phyloP scores from a whole-genome alignment of 768 basidiomycete species.

The Lyophyllum decastes region DNA sequence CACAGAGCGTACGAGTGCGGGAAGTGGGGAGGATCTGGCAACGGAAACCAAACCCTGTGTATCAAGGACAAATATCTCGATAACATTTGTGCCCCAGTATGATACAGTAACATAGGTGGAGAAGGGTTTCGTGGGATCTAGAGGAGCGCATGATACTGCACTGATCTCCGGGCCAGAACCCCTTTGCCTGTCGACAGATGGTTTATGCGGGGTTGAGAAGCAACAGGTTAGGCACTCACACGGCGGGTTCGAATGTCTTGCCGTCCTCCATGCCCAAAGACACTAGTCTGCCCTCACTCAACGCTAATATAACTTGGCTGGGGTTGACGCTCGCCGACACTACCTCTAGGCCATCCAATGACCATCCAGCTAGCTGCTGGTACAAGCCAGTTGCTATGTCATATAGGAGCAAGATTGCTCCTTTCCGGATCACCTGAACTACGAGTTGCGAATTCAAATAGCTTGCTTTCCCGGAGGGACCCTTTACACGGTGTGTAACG shows the following conservation, averaged over 20 bases:
- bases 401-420: conserved; percentile 57
- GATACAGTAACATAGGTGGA: conserved; percentile 59
- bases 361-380: conserved; percentile 42
- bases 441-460: conserved; percentile 54
- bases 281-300: conserved; percentile 53
- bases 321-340: conserved; percentile 71
- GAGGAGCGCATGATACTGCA: conserved; percentile 63
- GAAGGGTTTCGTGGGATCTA: conserved; percentile 47
- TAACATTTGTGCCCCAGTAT: conserved; percentile 71
- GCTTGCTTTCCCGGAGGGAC: conserved; percentile 26
- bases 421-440: conserved; percentile 71
- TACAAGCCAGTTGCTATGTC: conserved; percentile 47
- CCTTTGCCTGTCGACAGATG: conserved; percentile 12
- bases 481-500: conserved; percentile 38
- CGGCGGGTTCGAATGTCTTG: conserved; percentile 30
- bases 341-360: conserved; percentile 39
- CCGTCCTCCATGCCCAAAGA: conserved; percentile 49
- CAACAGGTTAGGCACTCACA: conserved; percentile 26
- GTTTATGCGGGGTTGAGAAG: neutral
- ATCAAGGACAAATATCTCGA: conserved; percentile 53
- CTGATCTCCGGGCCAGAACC: conserved; percentile 55
- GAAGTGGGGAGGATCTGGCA: conserved; percentile 36
- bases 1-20: conserved; percentile 47
- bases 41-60: conserved; percentile 27
- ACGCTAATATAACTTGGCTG: conserved; percentile 65